Conservation (phyloP, 2,329 filamentous ascomycete species). For the Aspergillus tamarii region DNA sequence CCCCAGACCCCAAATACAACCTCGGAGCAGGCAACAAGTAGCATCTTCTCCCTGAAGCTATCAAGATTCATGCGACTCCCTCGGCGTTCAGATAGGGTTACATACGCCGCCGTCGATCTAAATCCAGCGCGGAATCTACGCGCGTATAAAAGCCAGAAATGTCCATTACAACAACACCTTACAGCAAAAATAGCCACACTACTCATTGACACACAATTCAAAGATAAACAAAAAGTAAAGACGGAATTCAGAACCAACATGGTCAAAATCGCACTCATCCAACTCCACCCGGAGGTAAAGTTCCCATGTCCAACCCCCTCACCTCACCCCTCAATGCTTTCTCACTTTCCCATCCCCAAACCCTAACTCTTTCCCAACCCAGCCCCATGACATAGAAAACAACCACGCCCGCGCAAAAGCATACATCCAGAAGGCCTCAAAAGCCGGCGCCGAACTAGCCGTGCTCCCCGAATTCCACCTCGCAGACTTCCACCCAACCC, state of each 20-base stretch:
- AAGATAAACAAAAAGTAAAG: background rate
- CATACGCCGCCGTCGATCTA: background rate
- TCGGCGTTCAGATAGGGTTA: background rate
- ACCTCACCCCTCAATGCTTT: too few species aligned
- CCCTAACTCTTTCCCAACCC: background rate
- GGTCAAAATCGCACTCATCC: slow-evolving; percentile 1
- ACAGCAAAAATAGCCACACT: accelerated
- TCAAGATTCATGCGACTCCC: background rate
- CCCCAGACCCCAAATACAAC: background rate
- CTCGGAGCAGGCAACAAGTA: background rate
- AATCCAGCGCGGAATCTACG: background rate
- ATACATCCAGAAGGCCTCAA: slow-evolving; percentile 53
- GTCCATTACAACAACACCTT: too few species aligned
- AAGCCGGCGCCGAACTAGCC: slow-evolving; percentile 56
- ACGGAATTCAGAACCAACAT: background rate
- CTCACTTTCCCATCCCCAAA: background rate
- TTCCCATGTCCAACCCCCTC: too few species aligned
- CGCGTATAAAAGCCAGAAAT: background rate
- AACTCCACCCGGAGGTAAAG: background rate
- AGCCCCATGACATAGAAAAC: background rate
- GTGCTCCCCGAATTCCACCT: slow-evolving; percentile 59
- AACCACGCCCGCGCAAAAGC: slow-evolving; percentile 1
- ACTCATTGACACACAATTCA: background rate
- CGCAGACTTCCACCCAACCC: slow-evolving; percentile 55
- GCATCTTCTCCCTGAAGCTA: background rate